Conservation (phyloP, 805 yeast species). For the Wickerhamiella galacta region DNA sequence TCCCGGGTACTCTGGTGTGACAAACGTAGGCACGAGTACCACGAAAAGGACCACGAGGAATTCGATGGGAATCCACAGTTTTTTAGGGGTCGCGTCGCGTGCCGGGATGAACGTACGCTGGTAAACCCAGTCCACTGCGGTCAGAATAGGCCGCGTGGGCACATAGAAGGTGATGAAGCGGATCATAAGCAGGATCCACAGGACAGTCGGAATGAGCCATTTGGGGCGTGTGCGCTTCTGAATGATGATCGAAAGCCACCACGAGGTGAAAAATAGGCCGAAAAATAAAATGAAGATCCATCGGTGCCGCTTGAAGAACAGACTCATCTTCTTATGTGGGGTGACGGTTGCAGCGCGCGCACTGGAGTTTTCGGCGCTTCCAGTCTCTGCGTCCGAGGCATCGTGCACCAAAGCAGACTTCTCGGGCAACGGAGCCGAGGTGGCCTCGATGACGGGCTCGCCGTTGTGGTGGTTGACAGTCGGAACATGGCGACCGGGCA, state of each 20-base stretch:
- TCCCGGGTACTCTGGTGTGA: conserved; percentile 29
- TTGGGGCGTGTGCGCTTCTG: conserved; percentile 32
- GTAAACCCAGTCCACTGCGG: conserved; percentile 20
- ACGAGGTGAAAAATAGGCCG: conserved; percentile 31
- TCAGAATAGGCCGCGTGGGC: conserved; percentile 22
- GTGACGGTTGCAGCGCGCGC: conserved; percentile 3
- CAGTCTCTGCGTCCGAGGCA: conserved; percentile 5
- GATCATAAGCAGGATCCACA: conserved; percentile 35
- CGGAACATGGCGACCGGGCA: conserved; percentile 10
- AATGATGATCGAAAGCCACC: conserved; percentile 40
- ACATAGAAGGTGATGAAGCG: conserved; percentile 36
- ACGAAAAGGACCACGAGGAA: conserved; percentile 30
- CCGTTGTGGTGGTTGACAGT: conserved; percentile 7
- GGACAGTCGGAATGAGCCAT: conserved; percentile 43
- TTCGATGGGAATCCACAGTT: conserved; percentile 29
- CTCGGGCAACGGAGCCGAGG: too few species aligned
- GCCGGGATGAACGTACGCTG: conserved; percentile 16
- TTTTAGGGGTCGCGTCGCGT: conserved; percentile 25
- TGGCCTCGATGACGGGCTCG: conserved; percentile 4
- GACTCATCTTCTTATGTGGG: conserved; percentile 1
- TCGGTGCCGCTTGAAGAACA: conserved; percentile 8
- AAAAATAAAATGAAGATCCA: conserved; percentile 19
- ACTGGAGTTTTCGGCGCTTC: conserved; percentile 1
- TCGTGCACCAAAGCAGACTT: conserved; percentile 7
- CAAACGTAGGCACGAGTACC: conserved; percentile 38